Conservation (phyloP, 306 rosid genomes). For the Prunus fruticosa region DNA sequence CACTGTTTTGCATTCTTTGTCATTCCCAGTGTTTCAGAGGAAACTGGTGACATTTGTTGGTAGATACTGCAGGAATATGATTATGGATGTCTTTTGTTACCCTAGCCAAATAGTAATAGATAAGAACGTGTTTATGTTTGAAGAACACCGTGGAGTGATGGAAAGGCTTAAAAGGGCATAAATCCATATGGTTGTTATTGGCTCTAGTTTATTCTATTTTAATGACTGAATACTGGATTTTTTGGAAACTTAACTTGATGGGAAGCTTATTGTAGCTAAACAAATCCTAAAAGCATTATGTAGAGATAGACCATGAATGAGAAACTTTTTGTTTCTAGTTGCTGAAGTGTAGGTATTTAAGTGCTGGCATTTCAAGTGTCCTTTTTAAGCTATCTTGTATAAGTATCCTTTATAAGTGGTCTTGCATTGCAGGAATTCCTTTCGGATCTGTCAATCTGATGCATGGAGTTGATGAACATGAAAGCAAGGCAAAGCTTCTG, state of each 20-base stretch:
- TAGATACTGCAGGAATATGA: conserved; percentile 4
- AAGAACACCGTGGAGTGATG: background rate
- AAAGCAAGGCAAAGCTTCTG: conserved; percentile 79
- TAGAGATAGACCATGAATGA: background rate
- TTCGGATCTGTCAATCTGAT: conserved; percentile 94
- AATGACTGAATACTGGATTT: background rate
- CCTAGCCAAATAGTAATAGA: background rate
- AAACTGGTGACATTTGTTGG: conserved; percentile 14
- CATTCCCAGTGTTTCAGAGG: conserved; percentile 1
- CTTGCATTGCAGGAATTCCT: conserved; percentile 75
- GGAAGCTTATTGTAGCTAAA: conserved; percentile 10
- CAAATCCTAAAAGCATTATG: background rate
- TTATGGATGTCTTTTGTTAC: background rate
- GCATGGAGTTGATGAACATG: conserved; percentile 95
- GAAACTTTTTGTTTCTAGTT: background rate
- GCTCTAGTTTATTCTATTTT: background rate
- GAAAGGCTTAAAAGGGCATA: background rate
- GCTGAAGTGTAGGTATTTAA: background rate
- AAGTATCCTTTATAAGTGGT: conserved; percentile 7
- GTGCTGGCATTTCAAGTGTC: background rate
- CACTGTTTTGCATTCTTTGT: conserved; percentile 6
- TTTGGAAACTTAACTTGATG: conserved; percentile 15
- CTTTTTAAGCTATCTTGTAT: background rate
- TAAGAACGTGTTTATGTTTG: background rate
- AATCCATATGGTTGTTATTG: background rate